Percentiles rank a stretch among this genome's conserved stretches.
Conservation (phyloP, 1,284 basidiomycete species). For the Irpex sp. region DNA sequence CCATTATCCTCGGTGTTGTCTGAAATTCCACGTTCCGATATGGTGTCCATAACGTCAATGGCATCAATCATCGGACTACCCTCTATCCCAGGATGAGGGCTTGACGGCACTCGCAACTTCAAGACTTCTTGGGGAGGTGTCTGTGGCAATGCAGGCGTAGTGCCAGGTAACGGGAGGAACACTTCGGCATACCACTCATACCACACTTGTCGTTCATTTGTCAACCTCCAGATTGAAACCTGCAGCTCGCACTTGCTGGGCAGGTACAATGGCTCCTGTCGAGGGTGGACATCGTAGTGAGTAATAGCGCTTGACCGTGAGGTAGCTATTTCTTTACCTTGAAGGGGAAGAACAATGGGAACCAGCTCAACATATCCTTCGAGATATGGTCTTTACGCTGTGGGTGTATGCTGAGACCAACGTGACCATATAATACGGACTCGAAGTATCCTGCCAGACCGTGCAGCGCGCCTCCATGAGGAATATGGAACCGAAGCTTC, state of each 20-base stretch:
- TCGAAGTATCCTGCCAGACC: slow-evolving; percentile 99
- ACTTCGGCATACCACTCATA: slow-evolving; percentile 98
- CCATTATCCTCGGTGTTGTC: slow-evolving; percentile 26
- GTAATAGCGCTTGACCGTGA: background rate
- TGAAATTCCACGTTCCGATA: slow-evolving; percentile 8
- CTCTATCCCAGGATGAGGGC: background rate
- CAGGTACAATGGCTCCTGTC: slow-evolving; percentile 87
- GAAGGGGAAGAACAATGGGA: slow-evolving; percentile 95
- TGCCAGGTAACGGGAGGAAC: slow-evolving; percentile 63
- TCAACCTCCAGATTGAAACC: slow-evolving; percentile 93
- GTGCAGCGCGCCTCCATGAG: slow-evolving; percentile 91
- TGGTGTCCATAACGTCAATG: slow-evolving; percentile 37
- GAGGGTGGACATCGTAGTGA: background rate
- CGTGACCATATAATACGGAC: slow-evolving; percentile 84
- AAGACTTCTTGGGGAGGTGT: slow-evolving; percentile 16
- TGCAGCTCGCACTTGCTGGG: slow-evolving; percentile 91
- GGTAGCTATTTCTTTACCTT: slow-evolving; percentile 44
- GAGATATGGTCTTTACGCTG: slow-evolving; percentile 79
- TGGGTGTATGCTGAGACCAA: slow-evolving; percentile 94
- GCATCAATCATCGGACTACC: slow-evolving; percentile 61
- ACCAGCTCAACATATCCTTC: slow-evolving; percentile 98
- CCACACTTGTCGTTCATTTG: slow-evolving; percentile 89
- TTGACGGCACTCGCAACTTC: background rate
- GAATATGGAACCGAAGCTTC: slow-evolving; percentile 86
- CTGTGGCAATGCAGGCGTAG: slow-evolving; percentile 19